Percentiles rank a stretch among this genome's conserved stretches.
These are phyloP conservation scores for Penicillium freii DNA, from an alignment of 2,329 filamentous ascomycete species.

Conservation along the genomic window DNA sequence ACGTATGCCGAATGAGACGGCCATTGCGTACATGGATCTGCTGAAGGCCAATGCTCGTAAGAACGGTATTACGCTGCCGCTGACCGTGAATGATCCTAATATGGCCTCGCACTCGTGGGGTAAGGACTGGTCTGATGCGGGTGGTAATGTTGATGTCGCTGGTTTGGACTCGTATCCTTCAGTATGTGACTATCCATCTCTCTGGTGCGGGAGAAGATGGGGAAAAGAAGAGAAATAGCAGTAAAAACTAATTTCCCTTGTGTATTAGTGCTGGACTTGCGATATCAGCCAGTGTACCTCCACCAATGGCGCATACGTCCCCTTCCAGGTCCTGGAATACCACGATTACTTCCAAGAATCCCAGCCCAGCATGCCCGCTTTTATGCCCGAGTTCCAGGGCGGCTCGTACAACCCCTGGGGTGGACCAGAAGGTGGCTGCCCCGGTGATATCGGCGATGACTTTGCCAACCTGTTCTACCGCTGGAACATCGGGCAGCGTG, in stretches of 20 bases:
- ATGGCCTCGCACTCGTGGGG: conserved; percentile 60
- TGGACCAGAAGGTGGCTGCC: conserved; percentile 57
- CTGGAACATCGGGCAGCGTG: conserved; percentile 59
- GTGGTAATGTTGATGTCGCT: conserved; percentile 43
- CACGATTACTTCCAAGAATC: conserved; percentile 49
- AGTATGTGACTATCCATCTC: conserved; percentile 45
- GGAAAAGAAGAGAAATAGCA: background rate
- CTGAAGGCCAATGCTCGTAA: conserved; percentile 55
- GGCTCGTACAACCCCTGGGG: conserved; percentile 63
- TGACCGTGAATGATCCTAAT: conserved; percentile 61
- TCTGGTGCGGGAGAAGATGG: background rate
- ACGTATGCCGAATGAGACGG: conserved; percentile 50
- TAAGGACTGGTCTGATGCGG: conserved; percentile 56
- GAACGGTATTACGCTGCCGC: conserved; percentile 58
- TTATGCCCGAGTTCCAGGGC: conserved; percentile 61
- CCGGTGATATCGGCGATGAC: conserved; percentile 54
- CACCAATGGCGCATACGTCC: conserved; percentile 58
- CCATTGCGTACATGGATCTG: conserved; percentile 45
- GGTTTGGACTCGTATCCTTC: conserved; percentile 41
- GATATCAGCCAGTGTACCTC: conserved; percentile 60
- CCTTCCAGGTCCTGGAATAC: conserved; percentile 53
- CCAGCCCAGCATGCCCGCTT: conserved; percentile 47
- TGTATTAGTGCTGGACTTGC: conserved; percentile 62
- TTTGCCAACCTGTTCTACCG: conserved; percentile 65
- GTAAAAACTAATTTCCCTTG: conserved; percentile 35